Base-by-base conservation (phyloP, 495 filamentous ascomycete species). In the Xylaria castorea region DNA sequence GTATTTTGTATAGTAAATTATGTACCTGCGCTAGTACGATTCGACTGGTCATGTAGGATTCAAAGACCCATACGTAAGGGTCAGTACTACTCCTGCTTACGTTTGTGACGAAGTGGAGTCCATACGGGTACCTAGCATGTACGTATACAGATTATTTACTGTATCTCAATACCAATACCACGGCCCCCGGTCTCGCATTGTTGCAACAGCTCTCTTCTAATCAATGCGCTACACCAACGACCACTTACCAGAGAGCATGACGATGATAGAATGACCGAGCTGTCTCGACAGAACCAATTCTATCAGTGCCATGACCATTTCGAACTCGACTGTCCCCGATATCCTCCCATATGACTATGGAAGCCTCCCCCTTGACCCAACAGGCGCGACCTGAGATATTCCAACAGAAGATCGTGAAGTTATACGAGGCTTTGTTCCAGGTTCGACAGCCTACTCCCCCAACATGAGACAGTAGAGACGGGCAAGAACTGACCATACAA, bases 311-410 rank as follows among this genome's bases (percentile, higher is more conserved):
- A 65, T 71, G 69, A 42, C 50, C 51, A 48, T 67, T 67, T 66
- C 51, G 61, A 42, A 25, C 42, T 53, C 58, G 36, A 40, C 36
- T 5, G 22, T 46, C 53, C 48, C 38, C 38, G 25, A 48, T 18
- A n/a, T 71, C 38, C 44, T 30, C 73, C 46, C 57, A 70, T 65
- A 68, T 69, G 53, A 48, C 60, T 57, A 97, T 97, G 94, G 94
- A 97, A 83, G 87, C 90, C 63, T 98, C 95, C 78, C 96, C 96
- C 71, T 89, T 99, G 78, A 97, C 94, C 30, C 94, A 95, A 83
- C 95, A 97, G 86, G 89, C 88, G 82, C 89, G 96, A 78, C 97
- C 96, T 71, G 94, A 94, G 78, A 87, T 89, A 55, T 98, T 99
- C 80, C 90, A 96, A 82, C 97, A 92, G 36, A 98, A 98, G 84